Percentiles rank a stretch among this genome's conserved stretches.
phyloP scores from a whole-genome alignment of 306 rosid species.

The Cicer arietinum region DNA sequence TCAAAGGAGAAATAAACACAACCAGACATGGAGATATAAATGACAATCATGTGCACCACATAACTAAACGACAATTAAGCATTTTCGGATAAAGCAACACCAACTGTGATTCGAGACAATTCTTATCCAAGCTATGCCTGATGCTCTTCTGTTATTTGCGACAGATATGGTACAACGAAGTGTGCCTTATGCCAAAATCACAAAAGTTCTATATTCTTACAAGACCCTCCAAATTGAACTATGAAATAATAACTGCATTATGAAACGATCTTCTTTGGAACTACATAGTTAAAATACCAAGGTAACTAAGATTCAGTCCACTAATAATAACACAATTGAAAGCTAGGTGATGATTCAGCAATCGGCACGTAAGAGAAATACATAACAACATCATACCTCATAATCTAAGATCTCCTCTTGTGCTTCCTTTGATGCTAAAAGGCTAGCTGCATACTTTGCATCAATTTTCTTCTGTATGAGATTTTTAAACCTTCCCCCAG shows the following conservation, averaged over 20 bases:
- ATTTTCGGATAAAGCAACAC: conserved; percentile 26
- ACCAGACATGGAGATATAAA: conserved; percentile 29
- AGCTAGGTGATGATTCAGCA: neutral
- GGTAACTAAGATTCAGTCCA: conserved; percentile 20
- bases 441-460: conserved; percentile 68
- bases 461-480: conserved; percentile 65
- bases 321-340: conserved; percentile 3
- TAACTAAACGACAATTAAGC: neutral
- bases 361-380: neutral
- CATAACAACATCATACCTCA: conserved; percentile 60
- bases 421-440: conserved; percentile 73
- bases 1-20: conserved; percentile 17
- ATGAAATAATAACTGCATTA: neutral
- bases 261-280: neutral
- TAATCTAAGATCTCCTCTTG: conserved; percentile 73
- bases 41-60: neutral
- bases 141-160: neutral
- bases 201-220: conserved; percentile 4
- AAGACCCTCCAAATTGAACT: conserved; percentile 12
- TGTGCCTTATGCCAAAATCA: conserved; percentile 2
- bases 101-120: neutral
- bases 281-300: conserved; percentile 4
- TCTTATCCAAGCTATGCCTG: conserved; percentile 6
- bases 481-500: conserved; percentile 69
- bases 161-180: neutral